Evolutionary conservation across 805 yeast genomes (phyloP).

Genomic region (Priceomyces medius): DNA sequence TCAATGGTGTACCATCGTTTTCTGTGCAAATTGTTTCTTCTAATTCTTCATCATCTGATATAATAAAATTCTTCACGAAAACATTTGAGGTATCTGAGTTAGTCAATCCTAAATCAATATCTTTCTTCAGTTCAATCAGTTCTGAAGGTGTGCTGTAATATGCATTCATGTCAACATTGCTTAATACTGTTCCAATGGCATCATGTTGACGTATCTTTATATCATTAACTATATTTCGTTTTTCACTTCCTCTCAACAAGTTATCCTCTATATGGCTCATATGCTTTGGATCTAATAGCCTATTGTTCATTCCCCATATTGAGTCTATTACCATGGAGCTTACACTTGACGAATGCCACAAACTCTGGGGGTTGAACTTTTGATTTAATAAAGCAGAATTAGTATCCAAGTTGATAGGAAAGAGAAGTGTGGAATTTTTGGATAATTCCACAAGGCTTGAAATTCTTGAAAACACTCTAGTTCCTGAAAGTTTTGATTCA

Average conservation of each 20-base stretch:
- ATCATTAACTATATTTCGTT: constrained; percentile 49
- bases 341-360: constrained; percentile 23
- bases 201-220: constrained; percentile 19
- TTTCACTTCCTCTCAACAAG: constrained; percentile 40
- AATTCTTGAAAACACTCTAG: constrained; percentile 37
- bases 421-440: constrained; percentile 49
- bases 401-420: constrained; percentile 47
- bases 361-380: constrained; percentile 8
- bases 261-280: constrained; percentile 48
- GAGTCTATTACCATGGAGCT: constrained; percentile 29
- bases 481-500: constrained; percentile 3
- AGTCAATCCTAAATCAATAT: constrained; percentile 7
- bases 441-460: constrained; percentile 46
- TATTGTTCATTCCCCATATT: constrained; percentile 39
- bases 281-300: constrained; percentile 26
- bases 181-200: background rate
- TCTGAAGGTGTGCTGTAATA: constrained; percentile 6
- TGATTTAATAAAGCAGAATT: constrained; percentile 8
- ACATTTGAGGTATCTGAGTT: constrained; percentile 2
- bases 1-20: constrained; percentile 5
- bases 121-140: background rate
- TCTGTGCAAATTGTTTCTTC: constrained; percentile 1
- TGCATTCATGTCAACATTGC: constrained; percentile 10
- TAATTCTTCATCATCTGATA: constrained; percentile 4
- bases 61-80: constrained; percentile 12